phyloP scores from a whole-genome alignment of 2,329 filamentous ascomycete genomes.

The Didymellaceae sp. region DNA sequence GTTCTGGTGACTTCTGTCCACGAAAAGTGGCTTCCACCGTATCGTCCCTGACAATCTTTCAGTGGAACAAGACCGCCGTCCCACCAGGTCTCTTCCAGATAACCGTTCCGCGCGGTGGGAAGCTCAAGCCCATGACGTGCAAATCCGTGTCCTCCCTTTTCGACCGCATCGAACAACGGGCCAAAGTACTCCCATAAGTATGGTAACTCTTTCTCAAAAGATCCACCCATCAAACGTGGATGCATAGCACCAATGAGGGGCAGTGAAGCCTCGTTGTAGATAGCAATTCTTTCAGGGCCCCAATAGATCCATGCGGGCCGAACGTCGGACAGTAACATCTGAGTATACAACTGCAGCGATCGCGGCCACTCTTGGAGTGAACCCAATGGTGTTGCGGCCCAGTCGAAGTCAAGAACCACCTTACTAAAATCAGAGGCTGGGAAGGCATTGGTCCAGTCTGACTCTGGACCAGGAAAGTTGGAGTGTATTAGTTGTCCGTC shows the following conservation, averaged over 20 bases:
- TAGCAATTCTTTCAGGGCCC: constrained; percentile 7
- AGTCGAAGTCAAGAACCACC: constrained; percentile 1
- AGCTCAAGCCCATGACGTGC: neutral
- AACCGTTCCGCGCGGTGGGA: constrained; percentile 1
- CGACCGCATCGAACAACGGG: neutral
- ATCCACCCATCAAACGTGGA: constrained; percentile 1
- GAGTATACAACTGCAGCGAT: constrained; percentile 6
- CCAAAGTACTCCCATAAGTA: constrained; percentile 1
- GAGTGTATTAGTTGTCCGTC: neutral
- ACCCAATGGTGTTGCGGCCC: constrained; percentile 2
- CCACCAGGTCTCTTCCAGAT: constrained; percentile 12
- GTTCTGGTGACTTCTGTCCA: constrained; percentile 7
- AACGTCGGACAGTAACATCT: constrained; percentile 9
- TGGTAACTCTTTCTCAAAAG: constrained; percentile 3
- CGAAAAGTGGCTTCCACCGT: constrained; percentile 10
- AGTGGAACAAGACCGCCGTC: constrained; percentile 6
- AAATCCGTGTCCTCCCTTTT: neutral
- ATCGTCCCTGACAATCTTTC: constrained; percentile 3
- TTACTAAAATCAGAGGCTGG: neutral
- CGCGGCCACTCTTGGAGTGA: constrained; percentile 2
- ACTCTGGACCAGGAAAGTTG: neutral
- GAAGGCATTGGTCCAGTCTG: constrained; percentile 3
- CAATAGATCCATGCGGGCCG: constrained; percentile 11
- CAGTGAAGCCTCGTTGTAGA: constrained; percentile 10
- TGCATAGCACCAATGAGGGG: constrained; percentile 5